phyloP scores from a whole-genome alignment of 495 filamentous ascomycete species.

The Trichocladium antarcticum region DNA sequence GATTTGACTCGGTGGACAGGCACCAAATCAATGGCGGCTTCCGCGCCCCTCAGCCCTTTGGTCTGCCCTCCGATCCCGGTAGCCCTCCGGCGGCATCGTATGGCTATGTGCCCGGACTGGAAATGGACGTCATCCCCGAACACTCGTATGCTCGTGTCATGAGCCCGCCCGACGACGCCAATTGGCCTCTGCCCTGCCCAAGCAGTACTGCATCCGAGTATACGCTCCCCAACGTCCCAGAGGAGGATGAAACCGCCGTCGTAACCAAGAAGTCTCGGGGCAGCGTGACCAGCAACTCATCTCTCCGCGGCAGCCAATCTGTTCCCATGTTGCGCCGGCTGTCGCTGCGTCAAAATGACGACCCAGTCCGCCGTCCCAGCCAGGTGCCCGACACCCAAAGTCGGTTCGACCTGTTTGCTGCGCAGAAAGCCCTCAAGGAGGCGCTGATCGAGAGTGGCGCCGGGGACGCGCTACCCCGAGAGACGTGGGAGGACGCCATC shows the following conservation, averaged over 20 bases:
- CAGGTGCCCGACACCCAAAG: slow-evolving; percentile 38
- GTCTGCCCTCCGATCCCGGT: slow-evolving; percentile 16
- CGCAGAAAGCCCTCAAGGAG: slow-evolving; percentile 23
- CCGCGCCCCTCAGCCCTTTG: slow-evolving; percentile 30
- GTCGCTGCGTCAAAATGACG: slow-evolving; percentile 18
- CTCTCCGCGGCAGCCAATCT: slow-evolving; percentile 37
- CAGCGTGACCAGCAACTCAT: slow-evolving; percentile 35
- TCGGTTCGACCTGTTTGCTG: slow-evolving; percentile 27
- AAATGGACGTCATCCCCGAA: slow-evolving; percentile 26
- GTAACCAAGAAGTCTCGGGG: slow-evolving; percentile 23
- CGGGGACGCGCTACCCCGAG: slow-evolving; percentile 32
- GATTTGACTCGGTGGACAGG: slow-evolving; percentile 33
- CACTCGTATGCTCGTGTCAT: slow-evolving; percentile 27
- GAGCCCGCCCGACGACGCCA: slow-evolving; percentile 39
- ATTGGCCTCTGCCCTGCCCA: slow-evolving; percentile 38
- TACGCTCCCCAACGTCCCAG: slow-evolving; percentile 57
- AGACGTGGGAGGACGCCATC: slow-evolving; percentile 87
- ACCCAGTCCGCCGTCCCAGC: slow-evolving; percentile 29
- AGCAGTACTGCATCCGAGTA: slow-evolving; percentile 32
- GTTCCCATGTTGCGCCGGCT: slow-evolving; percentile 37
- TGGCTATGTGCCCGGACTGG: slow-evolving; percentile 17
- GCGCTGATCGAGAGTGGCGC: slow-evolving; percentile 21
- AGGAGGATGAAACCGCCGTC: slow-evolving; percentile 53
- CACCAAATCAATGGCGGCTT: slow-evolving; percentile 32
- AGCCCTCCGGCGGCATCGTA: slow-evolving; percentile 24